Percentiles rank a stretch among this genome's conserved stretches.
Conservation (phyloP, 208 protist species). For the Crithidia thermophila region DNA sequence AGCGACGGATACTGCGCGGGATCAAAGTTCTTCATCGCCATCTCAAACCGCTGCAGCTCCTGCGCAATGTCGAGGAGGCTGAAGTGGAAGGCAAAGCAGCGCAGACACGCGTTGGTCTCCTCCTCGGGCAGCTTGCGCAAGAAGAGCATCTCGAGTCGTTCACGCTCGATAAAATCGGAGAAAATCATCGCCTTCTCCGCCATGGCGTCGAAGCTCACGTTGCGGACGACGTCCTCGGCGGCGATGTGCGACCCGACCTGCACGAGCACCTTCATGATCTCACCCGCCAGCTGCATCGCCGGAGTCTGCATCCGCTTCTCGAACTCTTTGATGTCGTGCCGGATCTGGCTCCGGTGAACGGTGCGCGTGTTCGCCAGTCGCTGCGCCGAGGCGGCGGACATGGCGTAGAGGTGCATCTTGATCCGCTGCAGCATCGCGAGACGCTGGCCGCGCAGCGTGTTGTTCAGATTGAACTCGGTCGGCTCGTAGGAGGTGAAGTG, state of each 20-base stretch:
- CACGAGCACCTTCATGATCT: constrained; percentile 50
- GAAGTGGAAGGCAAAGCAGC: constrained; percentile 39
- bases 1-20: constrained; percentile 47
- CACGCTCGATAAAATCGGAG: constrained; percentile 35
- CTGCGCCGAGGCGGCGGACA: constrained; percentile 38
- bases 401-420: constrained; percentile 43
- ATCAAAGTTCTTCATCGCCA: constrained; percentile 56
- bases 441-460: constrained; percentile 44
- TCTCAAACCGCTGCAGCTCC: constrained; percentile 53
- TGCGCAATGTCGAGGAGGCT: constrained; percentile 52
- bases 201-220: constrained; percentile 45
- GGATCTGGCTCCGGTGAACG: constrained; percentile 11
- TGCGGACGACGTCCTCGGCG: constrained; percentile 38
- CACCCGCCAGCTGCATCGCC: constrained; percentile 41
- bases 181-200: constrained; percentile 32
- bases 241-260: constrained; percentile 33
- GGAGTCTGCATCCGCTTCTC: constrained; percentile 37
- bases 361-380: constrained; percentile 21
- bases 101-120: constrained; percentile 47
- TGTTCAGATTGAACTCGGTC: constrained; percentile 49
- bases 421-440: constrained; percentile 37
- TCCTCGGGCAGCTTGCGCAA: constrained; percentile 30
- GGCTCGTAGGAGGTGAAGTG: constrained; percentile 46
- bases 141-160: constrained; percentile 39
- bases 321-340: constrained; percentile 31